phyloP scores from a whole-genome alignment of 2,329 filamentous ascomycete genomes.

The Neofusicoccum parvum region DNA sequence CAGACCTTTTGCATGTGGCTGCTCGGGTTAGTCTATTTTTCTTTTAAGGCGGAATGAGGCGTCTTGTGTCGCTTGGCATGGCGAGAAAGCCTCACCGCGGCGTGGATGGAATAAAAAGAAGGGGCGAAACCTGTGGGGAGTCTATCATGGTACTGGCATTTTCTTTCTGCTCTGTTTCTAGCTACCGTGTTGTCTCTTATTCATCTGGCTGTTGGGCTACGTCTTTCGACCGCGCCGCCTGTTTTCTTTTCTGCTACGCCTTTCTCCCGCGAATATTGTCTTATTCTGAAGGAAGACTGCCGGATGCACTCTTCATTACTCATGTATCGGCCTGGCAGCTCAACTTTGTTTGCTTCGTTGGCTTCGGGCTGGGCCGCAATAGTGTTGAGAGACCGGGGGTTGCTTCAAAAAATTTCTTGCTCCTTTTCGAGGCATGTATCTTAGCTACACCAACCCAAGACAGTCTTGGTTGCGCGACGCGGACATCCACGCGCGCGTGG shows the following conservation, averaged over 20 bases:
- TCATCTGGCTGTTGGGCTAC: conserved; percentile 1
- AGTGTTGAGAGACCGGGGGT: not conserved
- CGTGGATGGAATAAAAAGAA: conserved; percentile 8
- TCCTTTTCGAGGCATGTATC: conserved; percentile 8
- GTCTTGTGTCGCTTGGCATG: conserved; percentile 1
- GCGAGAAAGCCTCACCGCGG: not conserved
- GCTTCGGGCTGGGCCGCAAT: not conserved
- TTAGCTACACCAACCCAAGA: not conserved
- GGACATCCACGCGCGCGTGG: not conserved
- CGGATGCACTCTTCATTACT: not conserved
- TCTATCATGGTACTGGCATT: conserved; percentile 2
- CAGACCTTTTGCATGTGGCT: not conserved
- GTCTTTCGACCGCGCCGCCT: not conserved
- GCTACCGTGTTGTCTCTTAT: not conserved
- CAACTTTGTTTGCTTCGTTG: not conserved
- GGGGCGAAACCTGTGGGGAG: not conserved
- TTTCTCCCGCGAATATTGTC: not conserved
- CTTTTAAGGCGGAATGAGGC: not conserved
- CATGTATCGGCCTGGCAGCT: not conserved
- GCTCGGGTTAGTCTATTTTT: not conserved
- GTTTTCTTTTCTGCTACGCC: not conserved
- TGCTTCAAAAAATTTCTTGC: not conserved
- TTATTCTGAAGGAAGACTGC: not conserved
- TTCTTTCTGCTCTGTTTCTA: not conserved
- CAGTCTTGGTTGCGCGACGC: not conserved